These are phyloP conservation scores for Cercospora beticola DNA, from an alignment of 2,329 filamentous ascomycete species.

Conservation along the genomic window DNA sequence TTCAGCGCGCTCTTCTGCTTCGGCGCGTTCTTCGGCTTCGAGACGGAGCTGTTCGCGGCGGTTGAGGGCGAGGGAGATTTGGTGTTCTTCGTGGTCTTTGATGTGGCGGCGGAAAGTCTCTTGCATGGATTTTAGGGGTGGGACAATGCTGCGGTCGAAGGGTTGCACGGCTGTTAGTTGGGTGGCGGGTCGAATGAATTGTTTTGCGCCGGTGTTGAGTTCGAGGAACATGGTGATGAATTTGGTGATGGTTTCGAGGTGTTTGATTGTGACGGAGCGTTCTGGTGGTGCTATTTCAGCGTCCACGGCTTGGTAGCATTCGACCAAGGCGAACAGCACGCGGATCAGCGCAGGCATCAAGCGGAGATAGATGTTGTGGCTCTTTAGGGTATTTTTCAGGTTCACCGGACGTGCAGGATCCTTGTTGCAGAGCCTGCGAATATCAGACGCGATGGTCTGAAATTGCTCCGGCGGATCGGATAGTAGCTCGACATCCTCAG, in stretches of 20 bases:
- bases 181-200: constrained; percentile 19
- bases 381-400: constrained; percentile 11
- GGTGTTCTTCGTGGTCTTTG: background rate
- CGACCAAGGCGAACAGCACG: constrained; percentile 22
- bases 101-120: constrained; percentile 16
- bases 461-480: constrained; percentile 17
- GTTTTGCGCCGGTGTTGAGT: constrained; percentile 20
- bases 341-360: constrained; percentile 31
- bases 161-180: constrained; percentile 23
- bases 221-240: constrained; percentile 25
- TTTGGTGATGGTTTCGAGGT: constrained; percentile 19
- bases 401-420: constrained; percentile 17
- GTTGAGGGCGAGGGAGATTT: background rate
- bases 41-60: background rate
- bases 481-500: background rate
- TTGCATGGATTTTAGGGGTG: constrained; percentile 21
- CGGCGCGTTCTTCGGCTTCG: constrained; percentile 7
- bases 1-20: constrained; percentile 4
- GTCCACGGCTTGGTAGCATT: constrained; percentile 25
- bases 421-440: constrained; percentile 18
- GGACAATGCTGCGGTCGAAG: constrained; percentile 20
- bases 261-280: constrained; percentile 19
- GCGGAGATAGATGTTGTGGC: constrained; percentile 32
- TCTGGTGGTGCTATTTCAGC: background rate
- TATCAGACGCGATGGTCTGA: constrained; percentile 3